These are phyloP conservation scores for Dichotomocladium elegans DNA, from an alignment of 371 early-diverging fungal species.

Conservation along the genomic window DNA sequence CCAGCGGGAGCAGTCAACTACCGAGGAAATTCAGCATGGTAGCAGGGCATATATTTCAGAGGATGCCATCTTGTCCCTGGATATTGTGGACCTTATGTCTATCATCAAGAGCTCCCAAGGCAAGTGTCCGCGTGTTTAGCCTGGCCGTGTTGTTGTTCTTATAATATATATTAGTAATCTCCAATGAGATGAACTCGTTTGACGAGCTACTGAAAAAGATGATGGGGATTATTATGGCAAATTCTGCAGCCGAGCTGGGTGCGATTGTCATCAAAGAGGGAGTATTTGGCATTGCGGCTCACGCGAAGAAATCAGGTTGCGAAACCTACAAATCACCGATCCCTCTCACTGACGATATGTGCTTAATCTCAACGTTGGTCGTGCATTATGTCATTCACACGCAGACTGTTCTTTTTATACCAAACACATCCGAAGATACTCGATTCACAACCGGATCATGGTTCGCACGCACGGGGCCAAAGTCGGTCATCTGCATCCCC, in stretches of 20 bases:
- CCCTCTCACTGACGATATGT: conserved; percentile 30
- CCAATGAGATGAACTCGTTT: conserved; percentile 47
- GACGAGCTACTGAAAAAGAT: conserved; percentile 40
- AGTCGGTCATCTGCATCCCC: conserved; percentile 51
- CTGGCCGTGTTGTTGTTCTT: background rate
- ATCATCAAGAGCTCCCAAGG: conserved; percentile 48
- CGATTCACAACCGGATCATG: conserved; percentile 31
- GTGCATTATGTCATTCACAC: conserved; percentile 44
- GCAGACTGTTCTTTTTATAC: conserved; percentile 30
- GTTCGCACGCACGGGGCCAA: conserved; percentile 29
- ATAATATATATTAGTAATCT: conserved; percentile 29
- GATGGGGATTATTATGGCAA: conserved; percentile 44
- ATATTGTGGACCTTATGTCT: conserved; percentile 45
- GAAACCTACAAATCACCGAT: conserved; percentile 38
- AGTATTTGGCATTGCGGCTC: conserved; percentile 36
- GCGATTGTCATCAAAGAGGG: conserved; percentile 46
- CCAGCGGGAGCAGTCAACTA: conserved; percentile 11
- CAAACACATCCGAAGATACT: conserved; percentile 34
- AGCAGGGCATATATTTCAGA: conserved; percentile 14
- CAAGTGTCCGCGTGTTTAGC: background rate
- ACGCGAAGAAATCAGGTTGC: conserved; percentile 26
- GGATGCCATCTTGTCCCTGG: conserved; percentile 31
- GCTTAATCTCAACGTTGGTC: conserved; percentile 29
- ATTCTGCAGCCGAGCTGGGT: conserved; percentile 41
- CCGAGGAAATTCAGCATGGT: conserved; percentile 21